Base-by-base conservation (phyloP, 345 rosid genomes). In the Diplotaxis tenuifolia region DNA sequence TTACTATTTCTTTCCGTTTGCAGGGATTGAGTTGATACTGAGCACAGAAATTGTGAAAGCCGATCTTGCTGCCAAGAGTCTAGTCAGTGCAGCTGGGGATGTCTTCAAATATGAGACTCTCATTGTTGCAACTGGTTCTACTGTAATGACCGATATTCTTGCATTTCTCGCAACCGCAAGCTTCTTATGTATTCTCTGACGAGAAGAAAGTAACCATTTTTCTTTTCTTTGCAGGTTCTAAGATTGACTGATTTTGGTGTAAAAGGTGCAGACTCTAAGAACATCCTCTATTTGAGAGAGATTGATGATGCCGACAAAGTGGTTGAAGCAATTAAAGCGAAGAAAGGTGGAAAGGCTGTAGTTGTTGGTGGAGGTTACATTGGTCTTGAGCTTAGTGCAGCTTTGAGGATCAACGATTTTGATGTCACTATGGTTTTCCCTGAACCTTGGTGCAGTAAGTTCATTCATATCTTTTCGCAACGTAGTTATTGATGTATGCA, bases 391-490 rank as follows among this genome's bases (percentile, higher is more conserved):
- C 92, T 92, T 60, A 83, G 93, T 74, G 96, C 97, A 59, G 96
- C 82, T 11, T 49, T 90, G 81, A 88, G 38, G 74, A 77, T 88
- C 54, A 92, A 95, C 82, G 76, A 88, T 62, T 16, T 88, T 28
- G 96, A 95, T 68, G 97, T 92, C 77, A 88, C 80, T 58, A 95
- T 95, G 99, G 97, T 95, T 77, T 95, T 82, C 76, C 99, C 99
- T 8, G 97, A 90, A 75, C 99, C 97, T 58, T 95, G 99, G 97
- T 92, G 97, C 89, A 95, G 99, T 92, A 88, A 95, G 99, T 90
- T 71, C 73, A 75, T 49, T 15, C 53, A 47, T 70, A 57, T 22
- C 29, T n/a, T 50, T 76, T 21, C 7, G 53, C 4, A 9, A 8
- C 22, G 6, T 1, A 0, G 16, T 18, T 62, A 18, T 69, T 32